Percentiles rank a stretch among this genome's conserved stretches.
These are phyloP conservation scores for Aspergillus incahuasiensis DNA, from an alignment of 495 filamentous ascomycete species.

Conservation along the genomic window DNA sequence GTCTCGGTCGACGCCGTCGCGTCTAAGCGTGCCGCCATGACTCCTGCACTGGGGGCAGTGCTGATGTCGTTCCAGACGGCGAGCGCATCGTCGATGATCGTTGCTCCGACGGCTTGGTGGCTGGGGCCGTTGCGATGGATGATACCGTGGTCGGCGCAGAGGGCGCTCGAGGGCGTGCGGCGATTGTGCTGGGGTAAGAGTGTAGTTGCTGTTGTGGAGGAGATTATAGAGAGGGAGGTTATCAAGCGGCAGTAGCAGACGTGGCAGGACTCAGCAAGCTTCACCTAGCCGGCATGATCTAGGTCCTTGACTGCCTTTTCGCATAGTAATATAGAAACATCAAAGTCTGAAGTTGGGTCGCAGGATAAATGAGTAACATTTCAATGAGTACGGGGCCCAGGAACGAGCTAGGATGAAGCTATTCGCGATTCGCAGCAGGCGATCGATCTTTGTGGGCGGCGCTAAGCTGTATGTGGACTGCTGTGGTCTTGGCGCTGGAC, in stretches of 20 bases:
- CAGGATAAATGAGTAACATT: too few species aligned
- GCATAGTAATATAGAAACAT: too few species aligned
- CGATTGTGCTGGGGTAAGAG: background rate
- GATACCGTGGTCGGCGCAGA: slow-evolving; percentile 1
- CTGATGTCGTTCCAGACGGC: slow-evolving; percentile 12
- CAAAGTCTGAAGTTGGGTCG: too few species aligned
- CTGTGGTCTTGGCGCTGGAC: too few species aligned
- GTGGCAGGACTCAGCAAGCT: too few species aligned
- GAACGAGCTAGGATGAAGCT: too few species aligned
- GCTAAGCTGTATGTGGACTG: too few species aligned
- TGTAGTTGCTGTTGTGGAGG: slow-evolving; percentile 4
- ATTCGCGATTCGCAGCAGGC: too few species aligned
- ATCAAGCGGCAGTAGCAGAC: slow-evolving; percentile 6
- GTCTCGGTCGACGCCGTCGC: slow-evolving; percentile 7
- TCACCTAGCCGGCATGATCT: too few species aligned
- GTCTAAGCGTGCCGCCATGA: slow-evolving; percentile 2
- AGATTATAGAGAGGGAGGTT: slow-evolving; percentile 1
- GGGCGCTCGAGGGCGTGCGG: background rate
- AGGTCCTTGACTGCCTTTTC: too few species aligned
- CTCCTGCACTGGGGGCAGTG: background rate
- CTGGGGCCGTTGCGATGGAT: slow-evolving; percentile 8
- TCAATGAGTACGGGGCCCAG: too few species aligned
- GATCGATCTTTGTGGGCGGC: too few species aligned
- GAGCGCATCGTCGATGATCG: background rate
- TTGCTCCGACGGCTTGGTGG: slow-evolving; percentile 8